Percentiles rank a stretch among this genome's conserved stretches.
Evolutionary conservation across 1,284 basidiomycete genomes (phyloP).

Genomic region (Neonothopanus nambi): DNA sequence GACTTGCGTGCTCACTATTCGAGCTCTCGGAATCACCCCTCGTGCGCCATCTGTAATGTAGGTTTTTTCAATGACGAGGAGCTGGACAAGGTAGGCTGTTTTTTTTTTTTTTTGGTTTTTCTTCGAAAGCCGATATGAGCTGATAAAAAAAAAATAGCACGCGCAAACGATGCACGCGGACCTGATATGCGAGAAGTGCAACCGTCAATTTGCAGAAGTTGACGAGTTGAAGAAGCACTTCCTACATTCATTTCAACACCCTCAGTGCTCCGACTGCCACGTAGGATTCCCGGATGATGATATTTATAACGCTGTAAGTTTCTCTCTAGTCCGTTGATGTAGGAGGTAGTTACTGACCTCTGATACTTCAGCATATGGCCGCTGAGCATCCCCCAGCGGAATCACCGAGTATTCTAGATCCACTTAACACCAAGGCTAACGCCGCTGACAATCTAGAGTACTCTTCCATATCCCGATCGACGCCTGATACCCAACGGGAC

Average conservation of each 20-base stretch:
- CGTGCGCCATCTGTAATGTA: constrained; percentile 1
- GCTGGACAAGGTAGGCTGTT: constrained; percentile 30
- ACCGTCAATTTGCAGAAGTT: constrained; percentile 18
- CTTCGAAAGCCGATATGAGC: background rate
- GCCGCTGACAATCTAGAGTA: too few species aligned
- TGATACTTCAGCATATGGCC: too few species aligned
- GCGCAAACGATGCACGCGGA: constrained; percentile 18
- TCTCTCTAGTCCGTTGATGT: too few species aligned
- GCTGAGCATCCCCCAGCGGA: too few species aligned
- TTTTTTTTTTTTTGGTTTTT: constrained; percentile 3
- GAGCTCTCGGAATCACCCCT: constrained; percentile 1
- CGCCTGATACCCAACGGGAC: too few species aligned
- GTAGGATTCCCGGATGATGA: background rate
- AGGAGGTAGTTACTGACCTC: too few species aligned
- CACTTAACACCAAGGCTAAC: too few species aligned
- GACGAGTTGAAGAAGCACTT: constrained; percentile 22
- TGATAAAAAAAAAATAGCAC: constrained; percentile 18
- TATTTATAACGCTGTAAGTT: too few species aligned
- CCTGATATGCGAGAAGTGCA: constrained; percentile 20
- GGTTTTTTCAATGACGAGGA: constrained; percentile 23
- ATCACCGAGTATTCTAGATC: too few species aligned
- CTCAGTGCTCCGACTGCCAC: constrained; percentile 9
- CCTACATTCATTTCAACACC: constrained; percentile 10
- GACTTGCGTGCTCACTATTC: background rate
- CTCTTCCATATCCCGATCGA: too few species aligned